Evolutionary conservation across 345 rosid species (phyloP).

Genomic region (Arabis alpina): DNA sequence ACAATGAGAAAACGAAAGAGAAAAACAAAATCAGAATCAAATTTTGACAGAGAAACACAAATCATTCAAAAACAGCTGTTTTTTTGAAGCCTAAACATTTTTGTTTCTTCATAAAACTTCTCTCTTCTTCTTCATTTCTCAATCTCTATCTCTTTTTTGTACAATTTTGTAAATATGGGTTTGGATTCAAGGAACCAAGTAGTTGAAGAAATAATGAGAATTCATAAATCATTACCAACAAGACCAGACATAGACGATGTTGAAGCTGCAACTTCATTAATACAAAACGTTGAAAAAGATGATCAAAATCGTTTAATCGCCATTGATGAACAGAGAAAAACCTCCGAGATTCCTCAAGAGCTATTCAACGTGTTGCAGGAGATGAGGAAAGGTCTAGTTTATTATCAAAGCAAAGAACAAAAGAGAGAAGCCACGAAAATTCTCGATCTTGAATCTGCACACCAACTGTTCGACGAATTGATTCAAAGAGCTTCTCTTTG

Average conservation of each 20-base stretch:
- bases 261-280: conserved; percentile 69
- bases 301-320: conserved; percentile 66
- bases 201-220: conserved; percentile 84
- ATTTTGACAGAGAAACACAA: conserved; percentile 7
- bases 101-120: not conserved
- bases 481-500: conserved; percentile 88
- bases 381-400: conserved; percentile 68
- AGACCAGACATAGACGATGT: conserved; percentile 82
- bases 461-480: conserved; percentile 69
- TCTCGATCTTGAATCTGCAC: conserved; percentile 77
- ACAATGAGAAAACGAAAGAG: conserved; percentile 41
- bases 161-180: conserved; percentile 40
- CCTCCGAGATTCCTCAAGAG: conserved; percentile 68
- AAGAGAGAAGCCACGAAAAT: conserved; percentile 69
- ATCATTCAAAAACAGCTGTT: conserved; percentile 22
- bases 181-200: conserved; percentile 56
- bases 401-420: conserved; percentile 70
- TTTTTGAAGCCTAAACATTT: conserved; percentile 17
- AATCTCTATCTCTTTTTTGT: not conserved
- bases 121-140: not conserved
- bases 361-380: conserved; percentile 68
- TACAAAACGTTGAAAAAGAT: conserved; percentile 76
- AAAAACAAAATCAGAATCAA: conserved; percentile 11
- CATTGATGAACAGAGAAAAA: conserved; percentile 56
- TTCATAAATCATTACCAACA: conserved; percentile 77